Evolutionary conservation across 164 flowering plant genomes (phyloP), one percentile per base, ranked within the genome.

Genomic region (Nymphaea colorata): DNA sequence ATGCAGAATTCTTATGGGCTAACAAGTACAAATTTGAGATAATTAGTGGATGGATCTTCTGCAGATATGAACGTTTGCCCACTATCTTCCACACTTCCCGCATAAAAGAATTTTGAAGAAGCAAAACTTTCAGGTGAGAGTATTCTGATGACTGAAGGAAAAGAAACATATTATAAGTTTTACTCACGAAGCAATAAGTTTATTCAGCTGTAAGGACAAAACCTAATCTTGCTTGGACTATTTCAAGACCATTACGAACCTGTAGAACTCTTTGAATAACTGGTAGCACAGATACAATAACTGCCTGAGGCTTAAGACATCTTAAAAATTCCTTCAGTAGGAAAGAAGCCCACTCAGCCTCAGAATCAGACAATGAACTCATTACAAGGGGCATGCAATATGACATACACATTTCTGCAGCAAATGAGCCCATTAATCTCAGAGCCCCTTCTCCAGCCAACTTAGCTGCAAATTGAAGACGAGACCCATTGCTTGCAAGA

Each of bases 81-180:
- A 87, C 67, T 43, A 71, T 82, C 53, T 78, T 84, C 99, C 97
- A 94, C 70, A 91, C 64, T 57, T 87, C 97, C 59, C 84, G 79
- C 72, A 91, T 83, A 79, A 94, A 94, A 69, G 99, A 90, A 71
- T 88, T 96, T 86, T 94, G 99, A 65, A 94, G 96, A 76, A 94
- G 83, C 69, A 89, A 86, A 70, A 94, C 97, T 80, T 91, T 94
- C 77, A 94, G 76, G 78, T 84, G 96, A 57, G 93, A 89, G 79
- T 82, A 82, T 67, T 84, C 90, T 73, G 92, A 73, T 62, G 86
- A 82, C 99, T 94, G 87, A 75, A 78, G 76, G 43, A 64, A 64
- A 45, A 45, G 53, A 45, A 25, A 25, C 10, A 45, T 45, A 10
- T 10, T 5, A 45, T 45, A 5, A 45, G 53, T 5, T 45, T 45